phyloP scores from a whole-genome alignment of 2,329 filamentous ascomycete genomes.

The Tolypocladium tundrense region DNA sequence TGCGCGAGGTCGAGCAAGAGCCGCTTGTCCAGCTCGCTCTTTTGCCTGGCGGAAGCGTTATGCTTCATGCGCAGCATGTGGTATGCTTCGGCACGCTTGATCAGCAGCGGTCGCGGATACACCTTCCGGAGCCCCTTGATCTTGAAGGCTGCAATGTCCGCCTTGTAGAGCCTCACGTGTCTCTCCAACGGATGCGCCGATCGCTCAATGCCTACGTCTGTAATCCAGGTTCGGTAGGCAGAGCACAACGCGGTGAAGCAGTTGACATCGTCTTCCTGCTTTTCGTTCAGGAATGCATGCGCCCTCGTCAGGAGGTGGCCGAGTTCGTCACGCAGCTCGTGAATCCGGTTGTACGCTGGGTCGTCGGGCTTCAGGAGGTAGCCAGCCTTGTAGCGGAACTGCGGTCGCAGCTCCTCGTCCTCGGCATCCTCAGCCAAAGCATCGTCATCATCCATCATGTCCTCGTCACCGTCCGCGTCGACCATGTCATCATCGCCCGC shows the following conservation, averaged over 20 bases:
- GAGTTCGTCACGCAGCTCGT: conserved; percentile 68
- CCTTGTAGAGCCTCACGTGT: conserved; percentile 71
- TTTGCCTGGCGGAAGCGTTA: conserved; percentile 78
- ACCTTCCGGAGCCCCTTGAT: conserved; percentile 85
- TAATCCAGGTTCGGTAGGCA: conserved; percentile 92
- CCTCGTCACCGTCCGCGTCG: conserved; percentile 44
- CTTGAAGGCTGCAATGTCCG: conserved; percentile 87
- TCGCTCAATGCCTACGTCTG: conserved; percentile 91
- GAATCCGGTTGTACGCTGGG: conserved; percentile 63
- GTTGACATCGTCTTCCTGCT: conserved; percentile 90
- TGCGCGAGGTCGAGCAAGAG: conserved; percentile 80
- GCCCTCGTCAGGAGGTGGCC: conserved; percentile 74
- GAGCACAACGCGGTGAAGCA: conserved; percentile 91
- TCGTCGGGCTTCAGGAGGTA: conserved; percentile 55
- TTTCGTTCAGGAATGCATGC: conserved; percentile 69
- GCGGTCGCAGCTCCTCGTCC: conserved; percentile 73
- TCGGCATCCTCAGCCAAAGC: conserved; percentile 56
- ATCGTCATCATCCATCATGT: conserved; percentile 35
- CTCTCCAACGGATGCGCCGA: conserved; percentile 90
- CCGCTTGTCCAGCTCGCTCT: conserved; percentile 80
- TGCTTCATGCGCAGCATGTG: conserved; percentile 89
- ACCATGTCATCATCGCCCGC: conserved; percentile 39
- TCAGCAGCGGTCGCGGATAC: conserved; percentile 84
- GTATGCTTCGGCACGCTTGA: conserved; percentile 89
- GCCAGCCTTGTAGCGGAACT: conserved; percentile 81